Base-by-base conservation (phyloP, 208 protist species). In the Acanthamoeba lenticulata region DNA sequence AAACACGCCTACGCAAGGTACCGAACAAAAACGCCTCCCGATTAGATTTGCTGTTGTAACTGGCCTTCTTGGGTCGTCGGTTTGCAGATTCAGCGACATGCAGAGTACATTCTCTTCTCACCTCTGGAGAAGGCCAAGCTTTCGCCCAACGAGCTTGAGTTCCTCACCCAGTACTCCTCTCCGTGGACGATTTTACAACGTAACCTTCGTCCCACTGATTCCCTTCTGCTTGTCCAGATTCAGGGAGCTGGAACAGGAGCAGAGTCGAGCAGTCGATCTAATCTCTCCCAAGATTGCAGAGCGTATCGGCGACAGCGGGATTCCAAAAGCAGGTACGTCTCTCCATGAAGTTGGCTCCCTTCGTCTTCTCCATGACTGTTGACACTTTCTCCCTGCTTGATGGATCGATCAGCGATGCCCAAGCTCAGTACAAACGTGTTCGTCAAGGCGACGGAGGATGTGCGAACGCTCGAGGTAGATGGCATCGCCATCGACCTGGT, bases 271-370 rank as follows among this genome's bases (percentile, higher is more conserved):
- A 21, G 38, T 83, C n/a, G 74, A 83, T 21, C 34, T 83, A 34
- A 44, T 83, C 15, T 52, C 74, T 15, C 74, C 34, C 42, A 83
- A 83, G 74, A n/a, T 83, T n/a, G 40, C 74, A 15, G 74, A 83
- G 42, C 74, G 74, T 9, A 34, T 83, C 34, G 74, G 74, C 74
- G 34, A 83, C 21, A 83, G 34, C 74, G 74, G 27, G 15, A 52
- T 40, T 13, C 74, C 74, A 19, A 83, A 83, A 83, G 74, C 74
- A 83, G 74, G 74, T n/a, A 83, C 74, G 7, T 55, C 42, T 77
- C 29, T n/a, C n/a, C n/a, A n/a, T n/a, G n/a, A n/a, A n/a, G n/a
- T n/a, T n/a, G n/a, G n/a, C 65, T 32, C 32, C 24, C 32, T 36
- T 44, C 29, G 6, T 77, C 55, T 2, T 62, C 3, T 62, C 21